A percentile compares a stretch with the other conserved stretches of the same genome.
Conservation (phyloP, 2,329 filamentous ascomycete genomes). For the Bipolaris zeicola region DNA sequence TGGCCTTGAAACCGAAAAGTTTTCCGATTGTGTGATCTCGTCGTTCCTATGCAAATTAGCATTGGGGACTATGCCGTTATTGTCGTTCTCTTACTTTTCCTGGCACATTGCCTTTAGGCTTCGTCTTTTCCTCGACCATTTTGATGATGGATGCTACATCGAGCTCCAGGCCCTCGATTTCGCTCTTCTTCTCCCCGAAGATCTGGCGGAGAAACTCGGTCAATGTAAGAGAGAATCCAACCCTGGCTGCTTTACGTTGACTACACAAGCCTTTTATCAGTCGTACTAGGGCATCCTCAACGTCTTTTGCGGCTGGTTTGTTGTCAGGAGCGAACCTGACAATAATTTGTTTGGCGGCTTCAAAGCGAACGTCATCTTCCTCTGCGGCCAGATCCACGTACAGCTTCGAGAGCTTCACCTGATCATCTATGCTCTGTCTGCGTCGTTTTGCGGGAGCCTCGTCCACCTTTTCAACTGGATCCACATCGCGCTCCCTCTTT, state of each 20-base stretch:
- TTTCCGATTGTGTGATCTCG: constrained; percentile 84
- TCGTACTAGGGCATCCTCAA: constrained; percentile 50
- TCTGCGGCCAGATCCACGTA: constrained; percentile 57
- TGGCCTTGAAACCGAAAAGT: constrained; percentile 84
- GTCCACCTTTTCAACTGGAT: constrained; percentile 19
- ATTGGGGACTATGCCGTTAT: not conserved
- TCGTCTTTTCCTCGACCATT: constrained; percentile 59
- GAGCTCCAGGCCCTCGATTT: constrained; percentile 43
- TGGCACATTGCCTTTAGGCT: constrained; percentile 57
- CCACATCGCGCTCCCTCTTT: constrained; percentile 37
- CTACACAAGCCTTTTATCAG: constrained; percentile 89
- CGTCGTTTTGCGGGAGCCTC: constrained; percentile 39
- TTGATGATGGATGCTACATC: constrained; percentile 54
- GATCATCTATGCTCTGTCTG: constrained; percentile 47
- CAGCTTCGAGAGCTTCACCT: constrained; percentile 52
- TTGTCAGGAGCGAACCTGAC: constrained; percentile 49
- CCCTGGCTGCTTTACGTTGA: constrained; percentile 82
- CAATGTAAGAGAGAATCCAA: constrained; percentile 88
- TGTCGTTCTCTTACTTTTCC: constrained; percentile 54
- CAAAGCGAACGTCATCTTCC: constrained; percentile 50
- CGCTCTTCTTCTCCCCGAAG: constrained; percentile 55
- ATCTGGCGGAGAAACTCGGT: constrained; percentile 78
- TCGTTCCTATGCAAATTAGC: constrained; percentile 68
- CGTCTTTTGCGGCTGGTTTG: constrained; percentile 44
- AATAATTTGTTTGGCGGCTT: constrained; percentile 54